Evolutionary conservation across 2,329 filamentous ascomycete species (phyloP).

Genomic region (Ophiostoma himal-ulmi): DNA sequence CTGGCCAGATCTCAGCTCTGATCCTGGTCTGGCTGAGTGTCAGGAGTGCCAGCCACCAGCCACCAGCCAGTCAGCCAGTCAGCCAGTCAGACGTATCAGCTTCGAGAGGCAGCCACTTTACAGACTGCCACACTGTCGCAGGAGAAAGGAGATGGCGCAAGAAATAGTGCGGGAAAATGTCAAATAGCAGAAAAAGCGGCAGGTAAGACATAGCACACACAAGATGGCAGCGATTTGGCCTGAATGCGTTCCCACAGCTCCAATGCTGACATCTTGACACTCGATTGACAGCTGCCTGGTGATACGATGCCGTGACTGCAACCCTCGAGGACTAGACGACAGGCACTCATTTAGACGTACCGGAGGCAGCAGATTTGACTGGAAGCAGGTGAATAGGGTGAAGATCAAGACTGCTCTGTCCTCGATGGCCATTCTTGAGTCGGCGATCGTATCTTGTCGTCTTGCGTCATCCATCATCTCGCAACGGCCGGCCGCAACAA

Average conservation of each 20-base stretch:
- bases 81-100: conserved; percentile 8
- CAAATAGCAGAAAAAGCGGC: neutral
- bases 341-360: too few relatives aligned
- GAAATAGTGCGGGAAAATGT: neutral
- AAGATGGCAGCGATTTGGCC: neutral
- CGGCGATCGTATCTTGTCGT: neutral
- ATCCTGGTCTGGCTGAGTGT: neutral
- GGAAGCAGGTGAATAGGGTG: neutral
- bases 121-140: neutral
- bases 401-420: neutral
- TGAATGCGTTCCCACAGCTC: neutral
- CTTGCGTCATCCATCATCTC: neutral
- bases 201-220: neutral
- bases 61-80: too few relatives aligned
- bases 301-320: neutral
- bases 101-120: neutral
- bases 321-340: neutral
- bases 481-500: neutral
- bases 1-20: neutral
- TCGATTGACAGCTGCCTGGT: neutral
- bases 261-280: neutral
- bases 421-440: neutral
- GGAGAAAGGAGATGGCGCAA: neutral
- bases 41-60: neutral
- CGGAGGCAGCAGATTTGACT: too few relatives aligned